Percentiles rank a stretch among this genome's conserved stretches.
Evolutionary conservation across 805 yeast genomes (phyloP).

Genomic region (Wickerhamomyces bovis): DNA sequence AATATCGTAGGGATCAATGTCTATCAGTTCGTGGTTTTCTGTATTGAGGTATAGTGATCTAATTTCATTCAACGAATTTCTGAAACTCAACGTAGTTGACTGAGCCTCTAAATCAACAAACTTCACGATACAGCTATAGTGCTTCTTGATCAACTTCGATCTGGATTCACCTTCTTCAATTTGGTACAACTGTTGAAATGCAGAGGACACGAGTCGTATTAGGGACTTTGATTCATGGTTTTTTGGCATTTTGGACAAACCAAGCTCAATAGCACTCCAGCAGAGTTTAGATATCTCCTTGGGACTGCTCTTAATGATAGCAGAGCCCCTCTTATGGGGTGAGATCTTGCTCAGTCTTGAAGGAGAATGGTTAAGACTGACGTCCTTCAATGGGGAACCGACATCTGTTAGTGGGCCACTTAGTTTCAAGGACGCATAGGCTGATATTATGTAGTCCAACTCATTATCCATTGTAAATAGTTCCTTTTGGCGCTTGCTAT

Average conservation of each 20-base stretch:
- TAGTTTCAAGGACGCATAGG: slow-evolving; percentile 18
- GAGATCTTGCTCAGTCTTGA: slow-evolving; percentile 8
- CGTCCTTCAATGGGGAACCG: slow-evolving; percentile 16
- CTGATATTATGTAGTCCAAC: slow-evolving; percentile 20
- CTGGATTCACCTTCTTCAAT: slow-evolving; percentile 6
- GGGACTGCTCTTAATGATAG: slow-evolving; percentile 9
- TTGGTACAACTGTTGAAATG: slow-evolving; percentile 20
- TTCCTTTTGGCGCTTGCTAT: neutral
- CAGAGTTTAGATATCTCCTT: slow-evolving; percentile 17
- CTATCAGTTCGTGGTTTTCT: slow-evolving; percentile 3
- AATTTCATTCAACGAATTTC: slow-evolving; percentile 3
- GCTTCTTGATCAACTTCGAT: slow-evolving; percentile 12
- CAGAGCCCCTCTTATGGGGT: slow-evolving; percentile 9
- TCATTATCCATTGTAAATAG: slow-evolving; percentile 14
- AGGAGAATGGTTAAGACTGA: slow-evolving; percentile 20
- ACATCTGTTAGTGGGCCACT: slow-evolving; percentile 1
- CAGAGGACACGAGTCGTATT: slow-evolving; percentile 17
- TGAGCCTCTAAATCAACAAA: slow-evolving; percentile 19
- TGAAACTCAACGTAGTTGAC: neutral
- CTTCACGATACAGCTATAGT: slow-evolving; percentile 17
- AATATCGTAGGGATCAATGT: neutral
- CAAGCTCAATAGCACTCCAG: slow-evolving; percentile 18
- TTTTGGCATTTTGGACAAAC: slow-evolving; percentile 10
- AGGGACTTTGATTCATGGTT: slow-evolving; percentile 11
- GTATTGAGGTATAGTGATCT: neutral